Percentiles rank a stretch among this genome's conserved stretches.
Evolutionary conservation across 495 filamentous ascomycete species (phyloP).

Genomic region (Penicillium alfredii): DNA sequence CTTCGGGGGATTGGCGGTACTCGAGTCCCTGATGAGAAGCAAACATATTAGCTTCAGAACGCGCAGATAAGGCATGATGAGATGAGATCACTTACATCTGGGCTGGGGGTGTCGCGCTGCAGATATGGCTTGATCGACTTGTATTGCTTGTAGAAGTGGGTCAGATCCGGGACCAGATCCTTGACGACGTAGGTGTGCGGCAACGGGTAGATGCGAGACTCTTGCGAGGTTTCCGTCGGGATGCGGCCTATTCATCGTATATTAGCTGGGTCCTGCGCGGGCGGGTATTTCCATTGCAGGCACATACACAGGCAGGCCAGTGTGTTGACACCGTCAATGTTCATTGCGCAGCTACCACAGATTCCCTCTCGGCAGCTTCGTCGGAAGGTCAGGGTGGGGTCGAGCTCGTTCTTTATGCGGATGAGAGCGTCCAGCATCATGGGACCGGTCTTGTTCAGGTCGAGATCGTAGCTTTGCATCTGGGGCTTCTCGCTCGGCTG

Average conservation of each 20-base stretch:
- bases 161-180: slow-evolving; percentile 95
- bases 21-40: slow-evolving; percentile 62
- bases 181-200: slow-evolving; percentile 99
- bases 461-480: slow-evolving; percentile 91
- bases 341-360: slow-evolving; percentile 98
- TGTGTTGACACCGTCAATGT: slow-evolving; percentile 97
- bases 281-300: slow-evolving; percentile 4
- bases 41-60: too few species aligned
- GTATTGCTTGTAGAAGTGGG: slow-evolving; percentile 99
- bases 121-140: slow-evolving; percentile 99
- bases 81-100: slow-evolving; percentile 54
- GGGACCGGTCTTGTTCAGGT: slow-evolving; percentile 96
- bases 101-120: slow-evolving; percentile 71
- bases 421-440: slow-evolving; percentile 98
- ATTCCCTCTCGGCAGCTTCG: slow-evolving; percentile 95
- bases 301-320: slow-evolving; percentile 93
- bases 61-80: too few species aligned
- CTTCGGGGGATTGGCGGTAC: slow-evolving; percentile 78
- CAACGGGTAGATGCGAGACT: slow-evolving; percentile 94
- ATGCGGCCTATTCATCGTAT: slow-evolving; percentile 81
- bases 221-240: slow-evolving; percentile 68
- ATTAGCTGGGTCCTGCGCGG: too few species aligned
- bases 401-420: slow-evolving; percentile 97
- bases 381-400: slow-evolving; percentile 94
- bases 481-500: slow-evolving; percentile 79